Evolutionary conservation across 2,329 filamentous ascomycete species (phyloP).

Genomic region (Hirsutella thompsonii): DNA sequence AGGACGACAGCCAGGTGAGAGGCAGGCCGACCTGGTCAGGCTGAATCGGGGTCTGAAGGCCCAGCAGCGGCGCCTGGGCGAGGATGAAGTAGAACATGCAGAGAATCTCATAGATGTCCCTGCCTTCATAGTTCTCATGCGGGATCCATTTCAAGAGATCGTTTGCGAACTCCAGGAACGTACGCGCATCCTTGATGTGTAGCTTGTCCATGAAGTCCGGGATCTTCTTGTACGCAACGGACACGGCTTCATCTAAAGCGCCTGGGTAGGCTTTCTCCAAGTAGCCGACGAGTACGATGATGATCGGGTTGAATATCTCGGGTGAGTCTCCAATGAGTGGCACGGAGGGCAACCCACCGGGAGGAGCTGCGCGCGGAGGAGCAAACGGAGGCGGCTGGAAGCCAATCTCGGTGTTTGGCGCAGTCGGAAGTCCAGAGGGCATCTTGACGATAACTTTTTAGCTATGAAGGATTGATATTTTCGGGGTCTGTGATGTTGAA

Average conservation of each 20-base stretch:
- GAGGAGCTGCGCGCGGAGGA: not conserved
- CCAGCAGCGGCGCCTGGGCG: slow-evolving; percentile 16
- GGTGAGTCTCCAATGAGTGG: slow-evolving; percentile 4
- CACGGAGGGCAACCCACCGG: not conserved
- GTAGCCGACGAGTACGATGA: slow-evolving; percentile 9
- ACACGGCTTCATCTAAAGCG: slow-evolving; percentile 6
- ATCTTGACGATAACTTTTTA: too few relatives aligned
- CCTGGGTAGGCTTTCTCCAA: slow-evolving; percentile 4
- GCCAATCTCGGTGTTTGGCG: slow-evolving; percentile 9
- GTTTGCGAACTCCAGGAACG: slow-evolving; percentile 14
- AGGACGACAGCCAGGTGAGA: slow-evolving; percentile 20
- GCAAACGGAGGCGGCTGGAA: slow-evolving; percentile 10
- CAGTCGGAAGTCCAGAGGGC: slow-evolving; percentile 11
- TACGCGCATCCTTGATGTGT: slow-evolving; percentile 7
- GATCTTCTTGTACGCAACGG: slow-evolving; percentile 6
- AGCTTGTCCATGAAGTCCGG: slow-evolving; percentile 11
- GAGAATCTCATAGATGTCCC: slow-evolving; percentile 21
- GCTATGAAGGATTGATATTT: too few relatives aligned
- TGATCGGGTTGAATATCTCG: slow-evolving; percentile 10
- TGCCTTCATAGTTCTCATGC: slow-evolving; percentile 17
- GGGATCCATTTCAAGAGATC: slow-evolving; percentile 23
- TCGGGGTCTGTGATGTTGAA: too few relatives aligned
- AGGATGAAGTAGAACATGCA: slow-evolving; percentile 27
- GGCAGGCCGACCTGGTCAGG: slow-evolving; percentile 15
- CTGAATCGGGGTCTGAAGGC: slow-evolving; percentile 9